Evolutionary conservation across 257 asterid species (phyloP), one percentile per base, ranked within the genome.

Genomic region (Paulownia fortunei): DNA sequence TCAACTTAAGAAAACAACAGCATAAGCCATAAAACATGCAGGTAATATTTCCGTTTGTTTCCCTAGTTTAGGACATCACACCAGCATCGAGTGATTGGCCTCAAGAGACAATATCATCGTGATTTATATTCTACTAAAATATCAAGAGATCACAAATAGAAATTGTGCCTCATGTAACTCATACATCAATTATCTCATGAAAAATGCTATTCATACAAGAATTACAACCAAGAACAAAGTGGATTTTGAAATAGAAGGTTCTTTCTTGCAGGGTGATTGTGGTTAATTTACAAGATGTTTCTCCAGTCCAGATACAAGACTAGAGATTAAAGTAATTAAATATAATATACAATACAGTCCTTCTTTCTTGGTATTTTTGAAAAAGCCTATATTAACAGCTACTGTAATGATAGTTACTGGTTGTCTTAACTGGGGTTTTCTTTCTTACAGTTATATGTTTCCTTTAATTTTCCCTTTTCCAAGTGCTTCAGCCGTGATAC

Each of bases 151-250:
- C 56, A 21, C 39, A 32, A 54, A 8, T 42, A 42, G 8, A 63
- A 59, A 54, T 8, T 47, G 15, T 49, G 69, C 59, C 27, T 56
- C 41, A 27, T 49, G 34, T 27, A 49, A 51, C 8, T 30, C 46
- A 24, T 19, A 12, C 47, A 46, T 18, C 37, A 69, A 60, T 23
- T 6, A 51, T 70, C 21, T 44, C 72, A 55, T 64, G 49, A 13
- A 37, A 62, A 39, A 75, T 68, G 68, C 19, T 39, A 41, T 3
- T 23, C 27, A 67, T 58, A 60, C 62, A 75, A 41, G 69, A 63
- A 74, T 8, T 5, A 71, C 51, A 21, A 71, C 37, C 27, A 69
- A 41, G 46, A 72, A 26, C 19, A 19, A 15, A 65, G 32, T 16
- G n/a, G 27, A 80, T 16, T 36, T 30, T 47, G 58, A 77, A 42